These are phyloP conservation scores for Simplicillium sp. DNA, from an alignment of 2,329 filamentous ascomycete species.

Conservation along the genomic window DNA sequence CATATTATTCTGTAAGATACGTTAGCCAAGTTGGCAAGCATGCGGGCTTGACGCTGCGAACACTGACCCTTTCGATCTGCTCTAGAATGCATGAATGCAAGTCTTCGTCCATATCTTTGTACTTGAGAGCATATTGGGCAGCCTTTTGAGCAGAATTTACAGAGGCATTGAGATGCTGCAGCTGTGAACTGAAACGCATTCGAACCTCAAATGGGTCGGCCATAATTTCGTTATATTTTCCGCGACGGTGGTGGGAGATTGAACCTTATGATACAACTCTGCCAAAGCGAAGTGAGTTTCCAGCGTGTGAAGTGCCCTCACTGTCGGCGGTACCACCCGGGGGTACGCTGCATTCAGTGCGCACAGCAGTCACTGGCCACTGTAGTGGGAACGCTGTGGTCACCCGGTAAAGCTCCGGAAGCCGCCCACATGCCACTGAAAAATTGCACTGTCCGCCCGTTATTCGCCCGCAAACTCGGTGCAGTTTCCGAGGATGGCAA, in stretches of 20 bases:
- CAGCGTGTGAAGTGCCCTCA: not conserved
- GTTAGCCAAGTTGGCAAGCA: not conserved
- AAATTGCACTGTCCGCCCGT: not conserved
- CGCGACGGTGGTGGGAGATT: not conserved
- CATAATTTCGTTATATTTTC: constrained; percentile 26
- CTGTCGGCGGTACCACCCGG: not conserved
- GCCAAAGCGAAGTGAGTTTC: not conserved
- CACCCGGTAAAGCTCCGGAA: constrained; percentile 4
- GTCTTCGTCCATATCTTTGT: constrained; percentile 93
- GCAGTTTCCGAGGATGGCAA: no score
- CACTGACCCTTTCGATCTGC: constrained; percentile 73
- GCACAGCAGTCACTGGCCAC: not conserved
- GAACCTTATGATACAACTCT: not conserved
- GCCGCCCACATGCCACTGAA: not conserved
- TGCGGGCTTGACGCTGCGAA: not conserved
- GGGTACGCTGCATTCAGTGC: not conserved
- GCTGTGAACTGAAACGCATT: constrained; percentile 86
- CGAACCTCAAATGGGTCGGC: constrained; percentile 94
- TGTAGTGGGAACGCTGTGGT: not conserved
- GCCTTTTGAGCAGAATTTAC: constrained; percentile 85
- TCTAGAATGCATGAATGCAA: constrained; percentile 95
- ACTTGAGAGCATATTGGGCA: constrained; percentile 88
- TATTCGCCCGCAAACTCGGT: not conserved
- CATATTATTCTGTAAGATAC: constrained; percentile 64
- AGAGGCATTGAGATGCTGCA: constrained; percentile 85